phyloP scores from a whole-genome alignment of 371 early-diverging fungal genomes.

The Dichotomocladium elegans region DNA sequence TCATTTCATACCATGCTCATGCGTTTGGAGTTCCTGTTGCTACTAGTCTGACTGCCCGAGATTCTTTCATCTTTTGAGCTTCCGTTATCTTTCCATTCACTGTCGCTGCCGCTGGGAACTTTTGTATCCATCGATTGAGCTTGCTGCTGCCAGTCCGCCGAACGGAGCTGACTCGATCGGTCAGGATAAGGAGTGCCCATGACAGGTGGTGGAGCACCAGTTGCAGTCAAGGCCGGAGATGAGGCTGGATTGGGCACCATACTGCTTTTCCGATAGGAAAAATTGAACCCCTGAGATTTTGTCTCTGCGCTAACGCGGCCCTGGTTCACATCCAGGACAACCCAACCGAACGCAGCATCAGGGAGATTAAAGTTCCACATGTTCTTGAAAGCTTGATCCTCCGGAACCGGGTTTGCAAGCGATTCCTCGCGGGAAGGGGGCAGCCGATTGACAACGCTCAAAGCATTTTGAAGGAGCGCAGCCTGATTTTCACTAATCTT shows the following conservation, averaged over 20 bases:
- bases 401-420: slow-evolving; percentile 17
- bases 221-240: slow-evolving; percentile 21
- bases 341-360: slow-evolving; percentile 57
- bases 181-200: slow-evolving; percentile 12
- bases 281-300: slow-evolving; percentile 57
- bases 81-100: slow-evolving; percentile 10
- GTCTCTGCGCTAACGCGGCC: slow-evolving; percentile 53
- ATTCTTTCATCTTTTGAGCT: slow-evolving; percentile 10
- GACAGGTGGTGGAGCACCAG: slow-evolving; percentile 7
- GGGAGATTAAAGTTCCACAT: slow-evolving; percentile 70
- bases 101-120: slow-evolving; percentile 2
- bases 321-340: slow-evolving; percentile 51
- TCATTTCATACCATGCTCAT: slow-evolving; percentile 17
- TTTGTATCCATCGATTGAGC: neutral
- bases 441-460: slow-evolving; percentile 54
- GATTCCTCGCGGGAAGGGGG: slow-evolving; percentile 30
- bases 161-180: slow-evolving; percentile 26
- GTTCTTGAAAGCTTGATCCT: slow-evolving; percentile 62
- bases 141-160: slow-evolving; percentile 13
- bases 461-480: slow-evolving; percentile 48
- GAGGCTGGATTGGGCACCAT: slow-evolving; percentile 3
- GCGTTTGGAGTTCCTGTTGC: slow-evolving; percentile 14
- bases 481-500: slow-evolving; percentile 48
- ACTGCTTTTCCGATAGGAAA: slow-evolving; percentile 48
- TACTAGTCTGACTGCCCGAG: neutral